phyloP scores from a whole-genome alignment of 192 early-diverging fungal genomes.

The Backusella mclennaniae region DNA sequence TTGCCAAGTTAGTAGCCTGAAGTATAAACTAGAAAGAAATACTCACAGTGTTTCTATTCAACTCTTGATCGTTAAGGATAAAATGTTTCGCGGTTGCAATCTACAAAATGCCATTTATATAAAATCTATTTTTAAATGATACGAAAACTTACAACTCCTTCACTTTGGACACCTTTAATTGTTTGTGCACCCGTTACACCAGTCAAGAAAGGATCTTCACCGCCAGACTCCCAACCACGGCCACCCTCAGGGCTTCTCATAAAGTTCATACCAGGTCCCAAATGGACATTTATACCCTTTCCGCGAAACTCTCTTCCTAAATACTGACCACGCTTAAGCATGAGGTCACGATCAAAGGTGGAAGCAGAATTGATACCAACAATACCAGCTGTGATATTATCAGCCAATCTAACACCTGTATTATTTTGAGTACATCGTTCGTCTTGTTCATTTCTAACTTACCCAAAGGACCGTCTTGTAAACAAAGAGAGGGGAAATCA shows the following conservation, averaged over 20 bases:
- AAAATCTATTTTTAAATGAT: too few species aligned
- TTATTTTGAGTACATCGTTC: not conserved
- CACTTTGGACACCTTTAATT: constrained; percentile 13
- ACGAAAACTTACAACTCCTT: constrained; percentile 19
- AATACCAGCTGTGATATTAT: constrained; percentile 45
- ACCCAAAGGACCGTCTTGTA: constrained; percentile 24
- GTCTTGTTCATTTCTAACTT: not conserved
- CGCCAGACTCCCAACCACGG: constrained; percentile 24
- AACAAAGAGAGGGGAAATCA: constrained; percentile 43
- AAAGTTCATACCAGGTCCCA: constrained; percentile 45
- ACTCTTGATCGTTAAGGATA: constrained; percentile 28
- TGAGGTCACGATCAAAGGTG: constrained; percentile 54
- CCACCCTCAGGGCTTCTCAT: constrained; percentile 22
- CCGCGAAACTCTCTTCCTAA: constrained; percentile 54
- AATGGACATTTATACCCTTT: constrained; percentile 55
- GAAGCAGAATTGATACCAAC: constrained; percentile 57
- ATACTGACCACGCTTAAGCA: constrained; percentile 40
- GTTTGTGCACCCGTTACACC: constrained; percentile 12
- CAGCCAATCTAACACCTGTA: constrained; percentile 40
- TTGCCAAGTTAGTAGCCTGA: too few species aligned
- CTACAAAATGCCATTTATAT: not conserved
- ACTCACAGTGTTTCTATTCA: not conserved
- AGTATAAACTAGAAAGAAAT: too few species aligned
- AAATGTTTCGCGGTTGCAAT: constrained; percentile 21
- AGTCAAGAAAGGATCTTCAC: constrained; percentile 27